Evolutionary conservation across 2,329 filamentous ascomycete species (phyloP), one percentile per base, ranked within the genome.

Genomic region (Nectriaceae sp.): DNA sequence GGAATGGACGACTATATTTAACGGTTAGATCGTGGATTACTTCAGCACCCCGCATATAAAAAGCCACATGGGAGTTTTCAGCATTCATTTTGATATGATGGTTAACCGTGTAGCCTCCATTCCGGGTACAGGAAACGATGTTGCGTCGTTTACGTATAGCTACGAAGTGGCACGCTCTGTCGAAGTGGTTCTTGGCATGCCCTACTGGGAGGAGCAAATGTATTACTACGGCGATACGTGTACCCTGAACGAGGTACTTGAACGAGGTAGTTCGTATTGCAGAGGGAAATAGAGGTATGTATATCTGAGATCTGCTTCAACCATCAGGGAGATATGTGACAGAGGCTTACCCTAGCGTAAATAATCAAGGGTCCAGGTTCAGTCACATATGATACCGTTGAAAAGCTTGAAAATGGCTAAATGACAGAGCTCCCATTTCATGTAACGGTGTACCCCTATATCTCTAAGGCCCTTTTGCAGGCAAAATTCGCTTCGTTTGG

Each of bases 161-260:
- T 62, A 62, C 6, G 78, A 82, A 55, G 61, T 80, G 24, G 76
- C 71, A 2, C 66, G 59, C 24, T 79, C 75, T 46, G 66, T 78
- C 4, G 69, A 67, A 8, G 67, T 65, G 6, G 51, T 66, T 3
- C 55, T 80, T 6, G 68, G 69, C 16, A 50, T 74, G 18, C 56
- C 68, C 2, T 65, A 64, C 16, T 80, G 78, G 77, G 70, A 73
- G 3, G 64, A 68, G 22, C 56, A 64, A 18, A 57, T 65, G 8
- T 62, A 49, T 15, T 46, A 69, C 38, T 54, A 70, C 53, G 72
- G 72, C 1, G 74, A 75, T 41, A 65, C 65, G 26, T 47, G 71
- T 18, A 75, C 72, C 1, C 74, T 66, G 56, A 75, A 75, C 29
- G 64, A 76, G 54, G 54, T 77, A n/a, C n/a, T n/a, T n/a, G n/a